Percentiles rank a stretch among this genome's conserved stretches.
Conservation (phyloP, 108 stramenopile genomes). For the Skeletonema grethae region DNA sequence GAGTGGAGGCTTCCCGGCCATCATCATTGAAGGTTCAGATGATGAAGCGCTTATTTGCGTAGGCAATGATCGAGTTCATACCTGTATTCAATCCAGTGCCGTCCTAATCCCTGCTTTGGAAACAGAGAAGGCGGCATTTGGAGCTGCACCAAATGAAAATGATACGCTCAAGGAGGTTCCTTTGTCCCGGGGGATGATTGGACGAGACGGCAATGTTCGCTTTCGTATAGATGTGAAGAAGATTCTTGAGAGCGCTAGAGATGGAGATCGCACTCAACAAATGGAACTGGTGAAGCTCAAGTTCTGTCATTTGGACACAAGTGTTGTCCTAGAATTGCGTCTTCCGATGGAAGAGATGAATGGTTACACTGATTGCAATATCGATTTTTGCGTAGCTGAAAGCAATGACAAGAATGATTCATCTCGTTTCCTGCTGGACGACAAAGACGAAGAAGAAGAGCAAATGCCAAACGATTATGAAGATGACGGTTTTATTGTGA, state of each 20-base stretch:
- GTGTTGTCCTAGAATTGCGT: constrained; percentile 56
- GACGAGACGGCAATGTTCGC: constrained; percentile 35
- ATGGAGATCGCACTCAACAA: not conserved
- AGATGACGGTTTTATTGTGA: constrained; percentile 61
- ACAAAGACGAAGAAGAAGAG: constrained; percentile 47
- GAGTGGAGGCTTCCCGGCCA: constrained; percentile 58
- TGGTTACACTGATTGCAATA: constrained; percentile 14
- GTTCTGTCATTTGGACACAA: constrained; percentile 61
- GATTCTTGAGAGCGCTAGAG: constrained; percentile 3
- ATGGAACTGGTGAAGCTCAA: constrained; percentile 25
- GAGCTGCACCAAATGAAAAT: not conserved
- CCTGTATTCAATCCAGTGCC: constrained; percentile 41
- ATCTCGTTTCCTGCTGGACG: constrained; percentile 26
- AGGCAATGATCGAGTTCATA: constrained; percentile 35
- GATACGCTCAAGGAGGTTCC: constrained; percentile 18
- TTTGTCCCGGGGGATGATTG: constrained; percentile 43
- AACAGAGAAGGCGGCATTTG: constrained; percentile 8
- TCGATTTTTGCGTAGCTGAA: constrained; percentile 26
- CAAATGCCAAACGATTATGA: constrained; percentile 56
- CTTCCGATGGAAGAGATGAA: constrained; percentile 15
- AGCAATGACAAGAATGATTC: constrained; percentile 11
- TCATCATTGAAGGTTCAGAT: constrained; percentile 48
- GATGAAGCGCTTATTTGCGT: constrained; percentile 64
- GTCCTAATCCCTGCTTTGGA: constrained; percentile 15
- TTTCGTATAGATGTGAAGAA: constrained; percentile 40